Conservation (phyloP, 129 eudicot species). For the Helianthus annuus region HanXRQr2.0-SUNRISE NC_035434.2:154518065-154518564, state of each 20-base stretch:
- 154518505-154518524: constrained; percentile 62
- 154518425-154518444: constrained; percentile 95
- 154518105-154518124: too few species aligned
- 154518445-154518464: constrained; percentile 71
- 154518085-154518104: too few species aligned
- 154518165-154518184: neutral
- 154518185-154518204: constrained; percentile 17
- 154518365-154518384: constrained; percentile 51
- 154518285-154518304: constrained; percentile 34
- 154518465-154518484: constrained; percentile 98
- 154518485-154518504: constrained; percentile 93
- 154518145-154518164: too few species aligned
- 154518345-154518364: constrained; percentile 14
- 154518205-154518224: constrained; percentile 28
- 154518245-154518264: constrained; percentile 41
- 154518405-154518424: constrained; percentile 93
- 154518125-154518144: too few species aligned
- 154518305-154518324: constrained; percentile 37
- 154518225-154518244: constrained; percentile 88
- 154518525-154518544: constrained; percentile 49
- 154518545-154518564: too few species aligned
- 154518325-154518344: too few species aligned
- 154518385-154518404: constrained; percentile 78
- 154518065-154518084: too few species aligned
- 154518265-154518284: constrained; percentile 34